Percentiles rank a stretch among this genome's conserved stretches.
Evolutionary conservation across 108 stramenopile species (phyloP).

Genomic region (Epithemia pelagica): DNA sequence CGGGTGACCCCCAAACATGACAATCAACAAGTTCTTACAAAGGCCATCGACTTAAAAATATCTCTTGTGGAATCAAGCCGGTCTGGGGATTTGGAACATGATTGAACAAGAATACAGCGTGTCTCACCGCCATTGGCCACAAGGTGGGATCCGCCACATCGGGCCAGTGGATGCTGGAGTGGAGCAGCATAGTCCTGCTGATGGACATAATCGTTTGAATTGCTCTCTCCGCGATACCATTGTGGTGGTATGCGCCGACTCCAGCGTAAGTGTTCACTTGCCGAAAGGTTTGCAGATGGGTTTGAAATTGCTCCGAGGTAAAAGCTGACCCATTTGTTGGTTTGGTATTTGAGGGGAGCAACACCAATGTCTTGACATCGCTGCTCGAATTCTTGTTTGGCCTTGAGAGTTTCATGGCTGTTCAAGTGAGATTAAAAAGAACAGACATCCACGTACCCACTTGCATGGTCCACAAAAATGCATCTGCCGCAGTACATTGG

Average conservation of each 20-base stretch:
- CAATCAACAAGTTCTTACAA: background rate
- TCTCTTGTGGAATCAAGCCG: constrained; percentile 11
- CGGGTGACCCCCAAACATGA: constrained; percentile 36
- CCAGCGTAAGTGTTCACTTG: background rate
- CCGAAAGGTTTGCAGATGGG: background rate
- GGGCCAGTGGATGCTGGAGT: constrained; percentile 25
- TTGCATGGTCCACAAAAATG: constrained; percentile 30
- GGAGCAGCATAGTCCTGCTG: constrained; percentile 35
- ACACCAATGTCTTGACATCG: background rate
- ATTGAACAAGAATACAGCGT: constrained; percentile 35
- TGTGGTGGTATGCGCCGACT: constrained; percentile 22
- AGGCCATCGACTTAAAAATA: constrained; percentile 9
- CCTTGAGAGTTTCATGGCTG: constrained; percentile 1
- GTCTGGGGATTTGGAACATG: constrained; percentile 12
- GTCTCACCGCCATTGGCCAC: constrained; percentile 42
- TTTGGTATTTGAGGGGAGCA: background rate
- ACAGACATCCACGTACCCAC: constrained; percentile 9
- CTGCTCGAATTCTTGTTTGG: constrained; percentile 8
- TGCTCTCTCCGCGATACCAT: constrained; percentile 27
- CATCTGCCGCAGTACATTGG: constrained; percentile 15
- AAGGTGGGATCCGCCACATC: constrained; percentile 12
- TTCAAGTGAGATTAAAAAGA: background rate
- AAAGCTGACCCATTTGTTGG: constrained; percentile 3
- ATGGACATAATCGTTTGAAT: constrained; percentile 27
- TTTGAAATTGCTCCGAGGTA: background rate